phyloP scores from a whole-genome alignment of 768 basidiomycete species.

The Pleurotus citrinopileatus region DNA sequence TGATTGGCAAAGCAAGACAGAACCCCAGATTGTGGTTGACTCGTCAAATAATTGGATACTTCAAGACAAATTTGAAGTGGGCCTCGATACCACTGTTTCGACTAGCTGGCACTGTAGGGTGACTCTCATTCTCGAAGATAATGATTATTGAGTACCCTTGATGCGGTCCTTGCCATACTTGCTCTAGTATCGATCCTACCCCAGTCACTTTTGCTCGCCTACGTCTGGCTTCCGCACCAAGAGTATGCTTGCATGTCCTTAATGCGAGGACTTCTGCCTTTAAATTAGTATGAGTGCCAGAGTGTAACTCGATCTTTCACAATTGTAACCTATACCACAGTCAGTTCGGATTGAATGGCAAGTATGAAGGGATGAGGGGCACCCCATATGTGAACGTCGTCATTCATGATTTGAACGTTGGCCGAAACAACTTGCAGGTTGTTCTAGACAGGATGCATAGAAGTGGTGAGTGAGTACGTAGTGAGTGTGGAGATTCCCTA shows the following conservation, averaged over 20 bases:
- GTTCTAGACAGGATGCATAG: not conserved
- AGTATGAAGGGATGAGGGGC: not conserved
- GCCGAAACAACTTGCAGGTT: not conserved
- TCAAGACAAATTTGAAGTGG: not conserved
- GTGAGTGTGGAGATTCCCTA: too few relatives aligned
- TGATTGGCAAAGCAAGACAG: not conserved
- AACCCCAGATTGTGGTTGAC: not conserved
- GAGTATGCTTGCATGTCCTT: too few relatives aligned
- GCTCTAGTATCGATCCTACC: too few relatives aligned
- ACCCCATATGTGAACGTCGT: slow-evolving; percentile 22
- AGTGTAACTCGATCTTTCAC: slow-evolving; percentile 12
- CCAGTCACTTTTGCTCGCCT: too few relatives aligned
- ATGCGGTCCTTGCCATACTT: too few relatives aligned
- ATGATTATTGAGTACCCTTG: too few relatives aligned
- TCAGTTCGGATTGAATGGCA: not conserved
- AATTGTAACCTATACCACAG: slow-evolving; percentile 15
- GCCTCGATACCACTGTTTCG: not conserved
- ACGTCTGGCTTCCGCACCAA: too few relatives aligned
- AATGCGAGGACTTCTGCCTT: too few relatives aligned
- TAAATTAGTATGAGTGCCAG: too few relatives aligned
- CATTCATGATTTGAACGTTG: slow-evolving; percentile 20
- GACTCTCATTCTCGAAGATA: not conserved
- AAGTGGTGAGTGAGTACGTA: too few relatives aligned
- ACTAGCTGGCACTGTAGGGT: not conserved
- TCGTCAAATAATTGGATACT: not conserved